A percentile compares a stretch with the other conserved stretches of the same genome.
Conservation (phyloP, 2,329 filamentous ascomycete species). For the Dactylellina parvicollis region DNA sequence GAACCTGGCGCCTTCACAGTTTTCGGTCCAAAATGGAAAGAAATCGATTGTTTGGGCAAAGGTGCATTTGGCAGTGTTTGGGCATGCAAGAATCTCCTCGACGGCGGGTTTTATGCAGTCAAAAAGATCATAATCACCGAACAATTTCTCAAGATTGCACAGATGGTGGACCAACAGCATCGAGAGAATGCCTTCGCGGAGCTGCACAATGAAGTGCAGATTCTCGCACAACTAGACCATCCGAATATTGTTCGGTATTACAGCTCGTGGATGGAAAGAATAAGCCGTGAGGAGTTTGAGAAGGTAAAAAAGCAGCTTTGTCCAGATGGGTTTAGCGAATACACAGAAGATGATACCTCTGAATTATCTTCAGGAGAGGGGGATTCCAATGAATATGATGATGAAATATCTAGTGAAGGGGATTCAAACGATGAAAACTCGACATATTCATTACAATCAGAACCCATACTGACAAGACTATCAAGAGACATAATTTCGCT, state of each 20-base stretch:
- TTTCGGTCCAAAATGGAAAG: conserved; percentile 60
- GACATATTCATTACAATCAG: neutral
- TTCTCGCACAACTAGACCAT: conserved; percentile 71
- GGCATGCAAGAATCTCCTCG: conserved; percentile 70
- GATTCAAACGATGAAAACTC: neutral
- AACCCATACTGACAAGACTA: neutral
- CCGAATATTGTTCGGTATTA: conserved; percentile 74
- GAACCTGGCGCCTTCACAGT: conserved; percentile 1
- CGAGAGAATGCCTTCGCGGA: conserved; percentile 65
- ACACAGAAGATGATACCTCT: conserved; percentile 12
- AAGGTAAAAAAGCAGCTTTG: conserved; percentile 25
- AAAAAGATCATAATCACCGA: conserved; percentile 72
- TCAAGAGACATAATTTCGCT: neutral
- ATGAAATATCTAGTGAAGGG: neutral
- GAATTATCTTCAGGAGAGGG: neutral
- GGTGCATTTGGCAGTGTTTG: conserved; percentile 74
- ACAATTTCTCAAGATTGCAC: conserved; percentile 62
- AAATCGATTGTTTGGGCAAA: conserved; percentile 69
- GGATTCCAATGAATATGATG: too few species aligned
- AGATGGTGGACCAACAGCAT: conserved; percentile 63
- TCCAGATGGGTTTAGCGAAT: conserved; percentile 33
- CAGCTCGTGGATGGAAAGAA: conserved; percentile 70
- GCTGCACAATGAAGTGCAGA: conserved; percentile 67
- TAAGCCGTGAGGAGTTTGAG: conserved; percentile 41
- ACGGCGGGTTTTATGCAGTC: conserved; percentile 71